These are phyloP conservation scores for Trifolium fragiferum DNA, from an alignment of 306 rosid genomes.

Conservation along the genomic window DNA sequence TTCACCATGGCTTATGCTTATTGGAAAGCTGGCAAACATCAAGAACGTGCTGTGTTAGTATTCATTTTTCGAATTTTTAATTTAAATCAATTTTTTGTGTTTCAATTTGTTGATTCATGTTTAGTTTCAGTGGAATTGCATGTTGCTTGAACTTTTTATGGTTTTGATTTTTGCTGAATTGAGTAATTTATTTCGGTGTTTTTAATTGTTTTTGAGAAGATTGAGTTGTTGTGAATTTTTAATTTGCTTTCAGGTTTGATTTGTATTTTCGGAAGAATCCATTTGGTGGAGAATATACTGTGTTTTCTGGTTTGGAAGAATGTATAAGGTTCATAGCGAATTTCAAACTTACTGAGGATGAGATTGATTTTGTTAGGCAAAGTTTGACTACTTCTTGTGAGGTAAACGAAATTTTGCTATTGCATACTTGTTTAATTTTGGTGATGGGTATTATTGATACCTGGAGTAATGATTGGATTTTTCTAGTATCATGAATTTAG, in stretches of 20 bases:
- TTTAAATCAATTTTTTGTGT: neutral
- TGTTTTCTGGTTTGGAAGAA: conserved; percentile 96
- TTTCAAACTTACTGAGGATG: conserved; percentile 83
- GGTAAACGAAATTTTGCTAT: conserved; percentile 54
- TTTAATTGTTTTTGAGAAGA: conserved; percentile 40
- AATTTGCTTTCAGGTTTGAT: conserved; percentile 80
- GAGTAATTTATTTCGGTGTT: neutral
- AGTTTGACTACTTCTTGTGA: conserved; percentile 78
- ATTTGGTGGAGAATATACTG: conserved; percentile 95
- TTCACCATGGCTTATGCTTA: conserved; percentile 99
- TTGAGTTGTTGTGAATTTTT: conserved; percentile 29
- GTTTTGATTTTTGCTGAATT: conserved; percentile 15
- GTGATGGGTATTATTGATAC: too few species aligned
- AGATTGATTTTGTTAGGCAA: conserved; percentile 70
- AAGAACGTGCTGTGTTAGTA: conserved; percentile 93
- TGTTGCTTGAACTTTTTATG: neutral
- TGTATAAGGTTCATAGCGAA: conserved; percentile 89
- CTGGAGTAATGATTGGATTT: conserved; percentile 6
- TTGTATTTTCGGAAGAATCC: conserved; percentile 96
- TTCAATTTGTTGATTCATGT: conserved; percentile 19
- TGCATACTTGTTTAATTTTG: too few species aligned
- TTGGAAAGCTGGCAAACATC: conserved; percentile 98
- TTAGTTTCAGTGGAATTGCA: conserved; percentile 34
- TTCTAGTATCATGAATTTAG: neutral
- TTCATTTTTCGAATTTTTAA: neutral